These are phyloP conservation scores for Solanum virginianum DNA, from an alignment of 257 asterid genomes.

Conservation along the genomic window DNA sequence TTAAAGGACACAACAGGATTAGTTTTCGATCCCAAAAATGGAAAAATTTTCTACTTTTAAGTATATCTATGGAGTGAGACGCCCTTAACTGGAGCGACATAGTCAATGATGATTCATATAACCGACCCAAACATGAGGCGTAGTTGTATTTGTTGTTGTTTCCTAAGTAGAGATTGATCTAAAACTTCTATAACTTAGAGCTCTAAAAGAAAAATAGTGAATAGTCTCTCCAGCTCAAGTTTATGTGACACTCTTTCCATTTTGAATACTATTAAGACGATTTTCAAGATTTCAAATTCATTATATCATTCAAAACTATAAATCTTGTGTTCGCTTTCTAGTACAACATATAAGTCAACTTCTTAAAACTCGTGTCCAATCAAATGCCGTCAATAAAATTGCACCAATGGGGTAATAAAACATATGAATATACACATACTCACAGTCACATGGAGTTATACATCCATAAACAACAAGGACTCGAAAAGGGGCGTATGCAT, in stretches of 20 bases:
- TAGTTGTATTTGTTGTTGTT: neutral
- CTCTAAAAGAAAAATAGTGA: neutral
- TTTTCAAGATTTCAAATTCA: neutral
- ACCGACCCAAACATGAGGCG: neutral
- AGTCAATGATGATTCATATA: neutral
- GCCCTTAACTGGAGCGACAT: neutral
- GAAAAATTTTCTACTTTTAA: neutral
- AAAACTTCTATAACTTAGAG: neutral
- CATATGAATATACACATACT: neutral
- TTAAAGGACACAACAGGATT: neutral
- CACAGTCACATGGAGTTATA: no score
- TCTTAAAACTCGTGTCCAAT: neutral
- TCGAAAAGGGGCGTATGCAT: neutral
- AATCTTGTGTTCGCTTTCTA: neutral
- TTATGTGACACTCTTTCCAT: neutral
- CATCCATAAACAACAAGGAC: neutral
- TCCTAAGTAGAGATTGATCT: neutral
- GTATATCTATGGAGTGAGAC: neutral
- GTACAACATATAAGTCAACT: neutral
- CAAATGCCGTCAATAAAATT: neutral
- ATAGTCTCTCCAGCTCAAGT: neutral
- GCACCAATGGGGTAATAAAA: neutral
- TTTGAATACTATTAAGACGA: neutral
- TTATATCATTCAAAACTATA: neutral
- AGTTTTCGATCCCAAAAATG: neutral